Evolutionary conservation across 2,329 filamentous ascomycete species (phyloP), one percentile per base, ranked within the genome.

Genomic region (Fusarium mangiferae): DNA sequence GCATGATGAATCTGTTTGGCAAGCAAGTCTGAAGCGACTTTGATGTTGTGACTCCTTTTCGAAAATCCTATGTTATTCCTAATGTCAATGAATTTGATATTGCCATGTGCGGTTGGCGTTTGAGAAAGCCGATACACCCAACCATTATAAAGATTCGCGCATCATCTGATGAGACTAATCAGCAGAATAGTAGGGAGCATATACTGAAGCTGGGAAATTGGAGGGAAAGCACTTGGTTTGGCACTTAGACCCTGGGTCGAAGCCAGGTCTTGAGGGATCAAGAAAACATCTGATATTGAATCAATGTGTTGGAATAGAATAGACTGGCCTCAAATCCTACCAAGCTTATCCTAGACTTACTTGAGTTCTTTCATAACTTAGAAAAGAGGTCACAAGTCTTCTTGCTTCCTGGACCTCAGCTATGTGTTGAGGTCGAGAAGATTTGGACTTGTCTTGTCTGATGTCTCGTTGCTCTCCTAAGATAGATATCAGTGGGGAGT

Each of bases 401-500:
- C 44, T 28, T 15, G 13, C 18, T 3, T 5, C 26, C 18, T 22
- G 13, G 13, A 28, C 20, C 45, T 48, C 26, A 14, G 22, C 20
- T 24, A 15, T 17, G 5, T 26, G 5, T 18, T 10, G 5, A 30
- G 28, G 28, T 18, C 28, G 7, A 30, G 45, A 3, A 30, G 20
- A 30, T 17, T 15, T 22, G 5, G 14, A 18, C 3, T 22, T n/a
- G 12, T 3, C 46, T 13, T 11, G 15, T 49, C 28, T 18, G 46
- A 6, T n/a, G 11, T 13, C 28, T n/a, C 28, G 46, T 9, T 33
- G 7, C 0, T 33, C 22, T n/a, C 28, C 11, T 11, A 4, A 18
- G 11, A 6, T 3, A 33, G 20, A n/a, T n/a, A 33, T 2, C 7
- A 13, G 0, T 0, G 13, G 3, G 26, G 6, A 11, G 6, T 22